Conservation (phyloP, 495 filamentous ascomycete species). For the Hypoxylon intermedium region DNA sequence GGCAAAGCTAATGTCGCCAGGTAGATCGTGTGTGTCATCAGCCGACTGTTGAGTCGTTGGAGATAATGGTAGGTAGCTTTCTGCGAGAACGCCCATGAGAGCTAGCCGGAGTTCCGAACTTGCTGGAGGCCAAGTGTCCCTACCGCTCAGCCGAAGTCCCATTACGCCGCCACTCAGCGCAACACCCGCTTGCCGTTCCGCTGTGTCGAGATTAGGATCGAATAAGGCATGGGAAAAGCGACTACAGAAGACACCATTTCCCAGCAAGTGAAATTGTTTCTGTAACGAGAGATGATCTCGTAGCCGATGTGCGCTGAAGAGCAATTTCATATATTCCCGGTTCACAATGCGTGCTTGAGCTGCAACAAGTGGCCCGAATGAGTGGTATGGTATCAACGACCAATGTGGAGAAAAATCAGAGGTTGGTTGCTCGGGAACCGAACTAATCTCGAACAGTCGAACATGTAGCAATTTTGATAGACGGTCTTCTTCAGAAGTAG, state of each 20-base stretch:
- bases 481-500: conserved; percentile 35
- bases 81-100: conserved; percentile 83
- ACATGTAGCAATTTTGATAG: conserved; percentile 43
- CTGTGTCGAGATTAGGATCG: conserved; percentile 79
- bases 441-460: conserved; percentile 26
- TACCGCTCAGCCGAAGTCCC: conserved; percentile 77
- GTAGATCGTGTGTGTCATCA: conserved; percentile 62
- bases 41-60: neutral
- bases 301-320: conserved; percentile 78
- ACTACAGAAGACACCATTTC: conserved; percentile 81
- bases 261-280: conserved; percentile 80
- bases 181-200: conserved; percentile 73
- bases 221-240: conserved; percentile 85
- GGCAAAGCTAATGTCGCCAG: conserved; percentile 83
- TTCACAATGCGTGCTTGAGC: conserved; percentile 81
- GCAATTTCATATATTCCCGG: conserved; percentile 74
- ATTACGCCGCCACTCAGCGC: conserved; percentile 73
- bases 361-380: conserved; percentile 74
- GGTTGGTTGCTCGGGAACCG: neutral
- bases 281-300: conserved; percentile 79
- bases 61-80: conserved; percentile 62
- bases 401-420: conserved; percentile 71
- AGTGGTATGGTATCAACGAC: conserved; percentile 72
- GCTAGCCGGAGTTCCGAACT: conserved; percentile 89
- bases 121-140: conserved; percentile 88